Conservation (phyloP, 352 stramenopile genomes). For the Phytophthora litchii region DNA sequence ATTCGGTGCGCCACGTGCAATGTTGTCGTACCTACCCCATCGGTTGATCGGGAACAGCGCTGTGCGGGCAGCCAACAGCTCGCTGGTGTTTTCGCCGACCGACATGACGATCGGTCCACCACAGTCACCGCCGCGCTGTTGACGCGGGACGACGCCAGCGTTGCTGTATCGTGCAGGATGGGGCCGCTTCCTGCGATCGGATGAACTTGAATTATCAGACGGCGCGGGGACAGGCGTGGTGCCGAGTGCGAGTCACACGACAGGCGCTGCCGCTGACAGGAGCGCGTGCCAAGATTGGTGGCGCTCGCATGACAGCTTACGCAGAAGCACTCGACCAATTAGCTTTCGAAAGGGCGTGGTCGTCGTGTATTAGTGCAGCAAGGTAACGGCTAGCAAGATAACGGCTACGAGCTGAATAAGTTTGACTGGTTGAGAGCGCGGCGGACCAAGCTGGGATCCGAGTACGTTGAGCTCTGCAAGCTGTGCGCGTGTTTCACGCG, state of each 20-base stretch:
- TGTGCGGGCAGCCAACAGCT: no score
- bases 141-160: not conserved
- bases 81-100: not conserved
- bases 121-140: not conserved
- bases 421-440: constrained; percentile 1
- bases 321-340: no score
- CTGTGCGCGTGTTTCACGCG: constrained; percentile 9
- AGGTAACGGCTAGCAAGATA: constrained; percentile 2
- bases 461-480: not conserved
- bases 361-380: not conserved
- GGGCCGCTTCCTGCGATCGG: constrained; percentile 13
- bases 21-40: constrained; percentile 30
- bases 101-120: constrained; percentile 16
- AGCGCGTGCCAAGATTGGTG: no score
- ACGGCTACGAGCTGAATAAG: constrained; percentile 10
- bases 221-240: constrained; percentile 23
- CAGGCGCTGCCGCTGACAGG: not conserved
- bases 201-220: constrained; percentile 37
- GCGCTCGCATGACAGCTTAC: no score
- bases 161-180: constrained; percentile 21
- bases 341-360: not conserved
- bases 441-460: not conserved
- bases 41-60: constrained; percentile 15
- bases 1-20: constrained; percentile 19
- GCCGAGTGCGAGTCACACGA: constrained; percentile 16